Evolutionary conservation across 2,329 filamentous ascomycete species (phyloP), one percentile per base, ranked within the genome.

Genomic region (Nemania diffusa): DNA sequence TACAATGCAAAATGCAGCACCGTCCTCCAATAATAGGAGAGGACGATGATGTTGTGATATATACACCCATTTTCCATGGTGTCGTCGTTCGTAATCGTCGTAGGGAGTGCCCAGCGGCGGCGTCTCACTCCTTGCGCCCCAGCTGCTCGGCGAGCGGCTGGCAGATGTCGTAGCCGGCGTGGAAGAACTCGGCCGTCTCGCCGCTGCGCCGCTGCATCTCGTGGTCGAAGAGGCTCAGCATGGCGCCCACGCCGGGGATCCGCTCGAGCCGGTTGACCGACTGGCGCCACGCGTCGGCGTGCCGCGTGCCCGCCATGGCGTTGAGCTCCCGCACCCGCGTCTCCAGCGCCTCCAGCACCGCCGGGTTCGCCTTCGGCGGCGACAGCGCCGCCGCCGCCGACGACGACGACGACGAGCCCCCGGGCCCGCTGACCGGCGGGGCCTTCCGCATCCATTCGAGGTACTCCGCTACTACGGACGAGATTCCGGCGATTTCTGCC

Each of bases 381-480:
- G 2, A 29, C 26, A 50, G 27, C 22, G n/a, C n/a, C n/a, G n/a
- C n/a, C n/a, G n/a, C n/a, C n/a, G n/a, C n/a, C n/a, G n/a, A n/a
- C n/a, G n/a, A n/a, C n/a, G n/a, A n/a, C n/a, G n/a, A n/a, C n/a
- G n/a, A n/a, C n/a, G n/a, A n/a, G n/a, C 22, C 52, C 20, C 27
- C 34, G 13, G 17, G 48, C 13, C 48, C 48, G 48, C 17, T 51
- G n/a, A 57, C 34, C 13, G 62, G 50, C 8, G 61, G 42, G 9
- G 72, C 60, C 29, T 66, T 67, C 15, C 72, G 69, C 62, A 71
- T 68, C 72, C 71, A 73, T 42, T 65, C 69, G 13, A 73, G 66
- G 58, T 73, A 73, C 53, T 72, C 72, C 4, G 72, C 70, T n/a
- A 73, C 67, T 2, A 71, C 71, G 7, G 71, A 71, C 20, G 72